Percentiles rank a stretch among this genome's conserved stretches.
These are phyloP conservation scores for Fusarium nodosum DNA, from an alignment of 2,329 filamentous ascomycete species.

Conservation along the genomic window DNA sequence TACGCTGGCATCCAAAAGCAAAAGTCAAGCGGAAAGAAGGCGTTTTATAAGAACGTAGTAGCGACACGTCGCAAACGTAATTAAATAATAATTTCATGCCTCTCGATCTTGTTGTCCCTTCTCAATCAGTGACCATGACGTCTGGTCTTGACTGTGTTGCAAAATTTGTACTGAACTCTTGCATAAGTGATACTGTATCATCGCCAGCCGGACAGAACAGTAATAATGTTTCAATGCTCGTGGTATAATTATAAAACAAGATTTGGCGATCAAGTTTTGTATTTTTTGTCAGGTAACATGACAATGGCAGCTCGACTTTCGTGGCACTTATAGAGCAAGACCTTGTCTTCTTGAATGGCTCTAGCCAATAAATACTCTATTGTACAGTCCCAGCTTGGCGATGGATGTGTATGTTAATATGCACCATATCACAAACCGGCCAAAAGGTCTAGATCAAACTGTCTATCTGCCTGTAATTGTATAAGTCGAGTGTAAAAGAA, in stretches of 20 bases:
- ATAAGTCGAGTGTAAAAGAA: neutral
- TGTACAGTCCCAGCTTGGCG: neutral
- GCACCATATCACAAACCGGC: neutral
- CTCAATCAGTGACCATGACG: neutral
- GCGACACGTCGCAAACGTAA: slow-evolving; percentile 53
- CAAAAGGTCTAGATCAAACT: neutral
- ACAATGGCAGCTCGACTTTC: neutral
- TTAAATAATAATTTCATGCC: slow-evolving; percentile 33
- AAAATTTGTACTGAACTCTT: no score
- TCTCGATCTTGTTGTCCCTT: neutral
- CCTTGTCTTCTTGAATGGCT: neutral
- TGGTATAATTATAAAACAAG: neutral
- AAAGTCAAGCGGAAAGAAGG: slow-evolving; percentile 91
- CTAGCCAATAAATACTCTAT: neutral
- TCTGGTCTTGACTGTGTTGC: neutral
- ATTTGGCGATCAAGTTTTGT: neutral
- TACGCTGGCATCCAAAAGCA: slow-evolving; percentile 85
- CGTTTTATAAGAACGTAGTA: slow-evolving; percentile 85
- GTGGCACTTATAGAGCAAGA: neutral
- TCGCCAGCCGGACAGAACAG: neutral
- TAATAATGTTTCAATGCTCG: neutral
- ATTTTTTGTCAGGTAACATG: neutral
- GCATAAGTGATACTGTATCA: neutral
- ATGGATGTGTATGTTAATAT: neutral
- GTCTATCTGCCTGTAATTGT: neutral